Conservation (phyloP, 2,329 filamentous ascomycete species). For the Aspergillus costaricaensis region DNA sequence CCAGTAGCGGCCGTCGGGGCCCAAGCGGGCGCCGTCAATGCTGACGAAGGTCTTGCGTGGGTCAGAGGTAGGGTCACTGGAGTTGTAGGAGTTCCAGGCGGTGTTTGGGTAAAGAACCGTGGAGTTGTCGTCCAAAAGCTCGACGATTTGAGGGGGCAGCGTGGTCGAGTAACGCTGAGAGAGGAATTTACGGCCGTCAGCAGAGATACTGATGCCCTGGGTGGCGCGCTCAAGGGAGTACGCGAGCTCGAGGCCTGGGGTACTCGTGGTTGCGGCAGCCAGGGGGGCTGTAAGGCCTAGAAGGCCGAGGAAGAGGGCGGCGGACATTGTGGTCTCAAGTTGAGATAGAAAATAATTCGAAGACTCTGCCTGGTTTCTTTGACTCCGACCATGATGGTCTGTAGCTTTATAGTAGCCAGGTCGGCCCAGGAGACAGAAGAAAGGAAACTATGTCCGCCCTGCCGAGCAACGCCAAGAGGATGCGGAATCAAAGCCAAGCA, state of each 20-base stretch:
- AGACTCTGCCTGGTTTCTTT: neutral
- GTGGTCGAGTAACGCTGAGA: conserved; percentile 1
- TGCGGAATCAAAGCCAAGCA: neutral
- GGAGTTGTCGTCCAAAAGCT: neutral
- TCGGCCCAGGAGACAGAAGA: neutral
- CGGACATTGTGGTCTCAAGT: neutral
- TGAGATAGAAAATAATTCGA: neutral
- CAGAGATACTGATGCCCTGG: conserved; percentile 2
- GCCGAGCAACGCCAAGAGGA: neutral
- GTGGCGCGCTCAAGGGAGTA: conserved; percentile 2
- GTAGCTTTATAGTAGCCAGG: neutral
- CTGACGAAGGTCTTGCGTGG: neutral
- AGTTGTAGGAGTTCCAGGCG: conserved; percentile 1
- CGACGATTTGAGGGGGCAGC: neutral
- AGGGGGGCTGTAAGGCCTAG: neutral
- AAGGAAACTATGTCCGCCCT: neutral
- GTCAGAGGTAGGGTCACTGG: neutral
- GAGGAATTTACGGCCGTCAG: neutral
- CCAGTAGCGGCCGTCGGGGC: conserved; percentile 4
- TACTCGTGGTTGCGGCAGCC: neutral
- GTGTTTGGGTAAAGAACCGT: neutral
- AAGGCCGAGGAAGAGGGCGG: conserved; percentile 1
- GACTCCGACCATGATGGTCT: neutral
- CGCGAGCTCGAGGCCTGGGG: neutral
- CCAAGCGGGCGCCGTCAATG: conserved; percentile 1